These are phyloP conservation scores for Metschnikowia picachoensis DNA, from an alignment of 805 yeast species.

Conservation along the genomic window DNA sequence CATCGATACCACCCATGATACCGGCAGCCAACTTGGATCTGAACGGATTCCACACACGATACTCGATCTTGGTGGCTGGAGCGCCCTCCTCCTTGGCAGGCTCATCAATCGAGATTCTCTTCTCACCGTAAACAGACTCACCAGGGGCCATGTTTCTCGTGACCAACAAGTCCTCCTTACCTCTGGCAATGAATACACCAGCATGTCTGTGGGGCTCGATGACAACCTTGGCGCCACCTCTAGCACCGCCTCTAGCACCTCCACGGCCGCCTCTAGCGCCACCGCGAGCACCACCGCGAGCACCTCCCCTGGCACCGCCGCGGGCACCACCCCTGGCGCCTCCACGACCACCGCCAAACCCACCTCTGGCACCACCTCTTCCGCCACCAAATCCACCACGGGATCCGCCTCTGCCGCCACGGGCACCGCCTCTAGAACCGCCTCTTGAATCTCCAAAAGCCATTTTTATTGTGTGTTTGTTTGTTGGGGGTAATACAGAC, in stretches of 20 bases:
- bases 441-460: conserved; percentile 22
- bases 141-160: conserved; percentile 98
- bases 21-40: conserved; percentile 99
- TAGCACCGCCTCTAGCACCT: conserved; percentile 77
- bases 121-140: conserved; percentile 97
- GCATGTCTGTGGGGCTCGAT: conserved; percentile 99
- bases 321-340: conserved; percentile 31
- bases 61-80: conserved; percentile 91
- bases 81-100: conserved; percentile 85
- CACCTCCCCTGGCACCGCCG: conserved; percentile 35
- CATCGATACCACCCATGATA: conserved; percentile 99
- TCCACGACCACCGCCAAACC: conserved; percentile 39
- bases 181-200: conserved; percentile 98
- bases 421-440: conserved; percentile 19
- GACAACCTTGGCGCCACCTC: conserved; percentile 93
- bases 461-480: conserved; percentile 14
- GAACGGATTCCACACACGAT: conserved; percentile 99
- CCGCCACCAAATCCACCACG: conserved; percentile 41
- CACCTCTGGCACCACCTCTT: conserved; percentile 53
- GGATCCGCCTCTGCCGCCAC: conserved; percentile 19
- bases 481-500: not conserved
- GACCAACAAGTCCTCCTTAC: conserved; percentile 96
- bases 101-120: conserved; percentile 90
- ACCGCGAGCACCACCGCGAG: conserved; percentile 42
- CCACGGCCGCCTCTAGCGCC: conserved; percentile 59